Evolutionary conservation across 179 eudicot species (phyloP).

Genomic region (Beta macrorhiza): DNA sequence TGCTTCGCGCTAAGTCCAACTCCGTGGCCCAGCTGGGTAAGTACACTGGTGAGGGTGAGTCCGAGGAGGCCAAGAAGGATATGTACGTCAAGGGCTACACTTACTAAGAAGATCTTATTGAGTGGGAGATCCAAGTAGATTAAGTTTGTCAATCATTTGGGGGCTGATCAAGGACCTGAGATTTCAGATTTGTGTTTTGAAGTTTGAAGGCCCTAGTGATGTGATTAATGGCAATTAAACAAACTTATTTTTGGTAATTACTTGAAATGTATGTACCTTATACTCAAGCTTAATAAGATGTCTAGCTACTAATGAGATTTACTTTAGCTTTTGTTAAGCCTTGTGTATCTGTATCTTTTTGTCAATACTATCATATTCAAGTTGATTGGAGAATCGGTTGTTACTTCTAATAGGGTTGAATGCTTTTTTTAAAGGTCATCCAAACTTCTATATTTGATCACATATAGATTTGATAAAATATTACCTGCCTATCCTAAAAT

Average conservation of each 20-base stretch:
- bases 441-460: too few relatives aligned
- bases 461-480: too few relatives aligned
- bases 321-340: neutral
- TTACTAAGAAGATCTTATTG: constrained; percentile 40
- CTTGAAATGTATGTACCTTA: constrained; percentile 25
- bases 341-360: neutral
- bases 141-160: constrained; percentile 18
- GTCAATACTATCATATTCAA: neutral
- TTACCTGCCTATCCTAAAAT: too few relatives aligned
- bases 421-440: too few relatives aligned
- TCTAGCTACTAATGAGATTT: constrained; percentile 20
- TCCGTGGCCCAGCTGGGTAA: constrained; percentile 88
- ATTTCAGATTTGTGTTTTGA: constrained; percentile 10
- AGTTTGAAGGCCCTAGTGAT: constrained; percentile 26
- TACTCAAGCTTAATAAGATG: constrained; percentile 27
- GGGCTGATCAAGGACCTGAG: constrained; percentile 13
- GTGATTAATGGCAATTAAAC: constrained; percentile 28
- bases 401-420: neutral
- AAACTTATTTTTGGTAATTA: constrained; percentile 29
- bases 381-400: neutral
- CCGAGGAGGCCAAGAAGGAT: constrained; percentile 77
- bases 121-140: constrained; percentile 12
- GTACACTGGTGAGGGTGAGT: constrained; percentile 85
- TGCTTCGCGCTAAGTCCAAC: constrained; percentile 75
- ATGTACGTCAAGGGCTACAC: constrained; percentile 86